These are phyloP conservation scores for Thamnidium elegans DNA, from an alignment of 192 early-diverging fungal species.

Conservation along the genomic window DNA sequence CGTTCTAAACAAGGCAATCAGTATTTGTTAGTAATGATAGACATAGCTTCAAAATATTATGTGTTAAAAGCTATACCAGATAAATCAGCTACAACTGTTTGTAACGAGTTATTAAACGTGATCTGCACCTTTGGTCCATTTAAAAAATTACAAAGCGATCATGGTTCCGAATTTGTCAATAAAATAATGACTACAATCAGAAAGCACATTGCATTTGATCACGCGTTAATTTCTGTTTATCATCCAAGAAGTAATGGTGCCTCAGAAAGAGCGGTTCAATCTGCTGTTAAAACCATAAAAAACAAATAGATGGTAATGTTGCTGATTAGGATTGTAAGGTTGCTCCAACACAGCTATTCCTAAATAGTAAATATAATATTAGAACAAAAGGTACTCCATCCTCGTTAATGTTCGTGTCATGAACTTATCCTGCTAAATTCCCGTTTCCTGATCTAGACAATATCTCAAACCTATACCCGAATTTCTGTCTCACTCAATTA, in stretches of 20 bases:
- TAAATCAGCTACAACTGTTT: conserved; percentile 19
- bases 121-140: conserved; percentile 30
- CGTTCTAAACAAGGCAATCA: neutral
- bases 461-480: too few species aligned
- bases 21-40: conserved; percentile 23
- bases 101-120: conserved; percentile 1
- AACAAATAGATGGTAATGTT: conserved; percentile 22
- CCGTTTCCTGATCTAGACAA: too few species aligned
- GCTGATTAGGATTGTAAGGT: conserved; percentile 35
- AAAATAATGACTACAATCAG: conserved; percentile 21
- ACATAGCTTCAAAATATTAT: conserved; percentile 34
- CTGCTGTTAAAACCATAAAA: conserved; percentile 25
- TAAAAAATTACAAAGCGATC: conserved; percentile 33
- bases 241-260: conserved; percentile 44
- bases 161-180: conserved; percentile 48
- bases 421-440: too few species aligned
- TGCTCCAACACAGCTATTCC: conserved; percentile 34
- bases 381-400: conserved; percentile 40
- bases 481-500: too few species aligned
- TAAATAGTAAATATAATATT: conserved; percentile 33
- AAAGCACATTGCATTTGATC: conserved; percentile 18
- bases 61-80: conserved; percentile 13
- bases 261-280: conserved; percentile 38
- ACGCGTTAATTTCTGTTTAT: conserved; percentile 37
- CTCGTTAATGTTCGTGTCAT: too few species aligned